Evolutionary conservation across 2,329 filamentous ascomycete species (phyloP).

Genomic region (Diatrype stigma): DNA sequence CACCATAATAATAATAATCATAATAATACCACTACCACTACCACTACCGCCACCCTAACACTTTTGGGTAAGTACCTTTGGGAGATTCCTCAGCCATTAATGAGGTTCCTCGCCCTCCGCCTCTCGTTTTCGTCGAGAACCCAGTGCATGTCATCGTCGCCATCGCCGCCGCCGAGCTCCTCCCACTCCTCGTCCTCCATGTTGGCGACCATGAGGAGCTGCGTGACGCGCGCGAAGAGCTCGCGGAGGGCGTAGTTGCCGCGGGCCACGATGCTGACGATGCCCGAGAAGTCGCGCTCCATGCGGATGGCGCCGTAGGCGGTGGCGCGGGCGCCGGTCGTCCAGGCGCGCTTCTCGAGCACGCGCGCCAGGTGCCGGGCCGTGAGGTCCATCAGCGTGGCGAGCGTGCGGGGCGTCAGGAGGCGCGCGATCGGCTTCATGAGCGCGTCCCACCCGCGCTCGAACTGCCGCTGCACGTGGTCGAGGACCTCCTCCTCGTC

Average conservation of each 20-base stretch:
- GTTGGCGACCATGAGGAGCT: conserved; percentile 69
- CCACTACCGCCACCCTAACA: too few relatives aligned
- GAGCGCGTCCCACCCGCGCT: conserved; percentile 78
- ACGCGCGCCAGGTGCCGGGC: conserved; percentile 70
- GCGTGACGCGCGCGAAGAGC: conserved; percentile 59
- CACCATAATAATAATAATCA: too few relatives aligned
- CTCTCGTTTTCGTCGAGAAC: conserved; percentile 59
- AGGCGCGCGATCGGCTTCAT: conserved; percentile 81
- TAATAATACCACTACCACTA: too few relatives aligned
- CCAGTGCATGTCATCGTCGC: conserved; percentile 58
- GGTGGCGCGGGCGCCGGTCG: conserved; percentile 73
- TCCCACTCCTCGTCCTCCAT: conserved; percentile 84
- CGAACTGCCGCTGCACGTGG: conserved; percentile 73
- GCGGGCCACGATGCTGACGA: conserved; percentile 55
- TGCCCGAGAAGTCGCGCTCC: conserved; percentile 67
- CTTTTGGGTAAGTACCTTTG: too few relatives aligned
- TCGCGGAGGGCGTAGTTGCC: conserved; percentile 67
- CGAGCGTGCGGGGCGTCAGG: conserved; percentile 73
- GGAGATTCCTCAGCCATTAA: conserved; percentile 30
- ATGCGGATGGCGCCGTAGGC: conserved; percentile 68
- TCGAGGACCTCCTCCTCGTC: conserved; percentile 55
- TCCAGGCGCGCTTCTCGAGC: conserved; percentile 84
- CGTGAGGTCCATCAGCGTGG: conserved; percentile 69
- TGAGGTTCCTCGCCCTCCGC: conserved; percentile 57
- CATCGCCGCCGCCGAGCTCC: conserved; percentile 54